Evolutionary conservation across 257 asterid species (phyloP).

Genomic region (Capsicum rhomboideum): DNA sequence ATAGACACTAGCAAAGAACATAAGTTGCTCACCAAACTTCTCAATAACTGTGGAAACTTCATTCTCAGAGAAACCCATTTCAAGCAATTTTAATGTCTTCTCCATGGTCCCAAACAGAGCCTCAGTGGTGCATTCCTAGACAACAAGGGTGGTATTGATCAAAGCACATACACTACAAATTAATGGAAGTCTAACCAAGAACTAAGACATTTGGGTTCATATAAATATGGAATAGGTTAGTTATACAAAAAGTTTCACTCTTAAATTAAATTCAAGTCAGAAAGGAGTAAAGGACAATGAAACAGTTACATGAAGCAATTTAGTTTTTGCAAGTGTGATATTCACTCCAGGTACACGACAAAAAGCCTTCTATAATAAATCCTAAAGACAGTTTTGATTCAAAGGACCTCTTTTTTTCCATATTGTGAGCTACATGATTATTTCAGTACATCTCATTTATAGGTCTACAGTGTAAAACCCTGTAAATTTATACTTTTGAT

Average conservation of each 20-base stretch:
- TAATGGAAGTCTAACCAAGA: neutral
- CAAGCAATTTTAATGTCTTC: constrained; percentile 76
- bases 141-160: constrained; percentile 11
- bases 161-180: neutral
- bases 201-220: neutral
- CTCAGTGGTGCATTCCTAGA: constrained; percentile 65
- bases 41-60: constrained; percentile 83
- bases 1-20: neutral
- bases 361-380: neutral
- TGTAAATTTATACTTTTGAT: neutral
- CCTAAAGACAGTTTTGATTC: neutral
- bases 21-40: constrained; percentile 61
- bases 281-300: neutral
- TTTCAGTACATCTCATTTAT: neutral
- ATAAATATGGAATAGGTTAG: neutral
- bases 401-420: neutral
- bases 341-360: neutral
- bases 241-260: neutral
- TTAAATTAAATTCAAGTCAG: neutral
- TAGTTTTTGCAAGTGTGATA: neutral
- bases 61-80: constrained; percentile 85
- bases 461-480: neutral
- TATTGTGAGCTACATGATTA: neutral
- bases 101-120: constrained; percentile 83
- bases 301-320: neutral